phyloP scores from a whole-genome alignment of 2,329 filamentous ascomycete species.

The Pezicula radicicola region DNA sequence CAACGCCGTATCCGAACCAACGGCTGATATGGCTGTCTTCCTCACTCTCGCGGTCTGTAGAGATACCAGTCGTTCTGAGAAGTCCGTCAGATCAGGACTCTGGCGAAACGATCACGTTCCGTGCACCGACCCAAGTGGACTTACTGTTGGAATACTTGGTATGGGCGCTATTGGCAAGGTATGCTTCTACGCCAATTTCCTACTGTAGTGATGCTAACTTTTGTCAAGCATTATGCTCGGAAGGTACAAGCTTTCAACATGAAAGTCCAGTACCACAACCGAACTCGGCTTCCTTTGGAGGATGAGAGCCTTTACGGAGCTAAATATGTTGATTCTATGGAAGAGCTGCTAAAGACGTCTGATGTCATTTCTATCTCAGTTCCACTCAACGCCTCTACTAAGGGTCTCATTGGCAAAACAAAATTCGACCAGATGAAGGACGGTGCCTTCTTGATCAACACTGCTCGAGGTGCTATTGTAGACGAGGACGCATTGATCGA shows the following conservation, averaged over 20 bases:
- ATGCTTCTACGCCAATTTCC: not conserved
- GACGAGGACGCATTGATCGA: constrained; percentile 53
- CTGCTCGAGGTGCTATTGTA: constrained; percentile 56
- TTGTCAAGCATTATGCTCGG: constrained; percentile 59
- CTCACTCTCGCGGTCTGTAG: constrained; percentile 42
- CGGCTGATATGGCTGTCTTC: constrained; percentile 47
- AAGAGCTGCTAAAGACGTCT: constrained; percentile 47
- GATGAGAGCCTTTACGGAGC: constrained; percentile 38
- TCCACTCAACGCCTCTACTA: not conserved
- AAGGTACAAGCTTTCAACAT: constrained; percentile 74
- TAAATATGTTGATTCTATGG: constrained; percentile 64
- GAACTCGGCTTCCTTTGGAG: constrained; percentile 50
- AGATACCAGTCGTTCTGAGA: constrained; percentile 39
- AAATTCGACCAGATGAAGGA: not conserved
- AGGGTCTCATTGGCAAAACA: not conserved
- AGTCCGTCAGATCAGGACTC: constrained; percentile 29
- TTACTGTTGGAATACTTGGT: constrained; percentile 63
- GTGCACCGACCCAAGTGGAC: constrained; percentile 34
- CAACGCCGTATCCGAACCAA: constrained; percentile 51
- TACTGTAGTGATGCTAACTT: not conserved
- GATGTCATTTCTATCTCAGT: not conserved
- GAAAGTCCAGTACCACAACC: constrained; percentile 70
- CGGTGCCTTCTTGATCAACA: constrained; percentile 56
- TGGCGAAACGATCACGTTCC: constrained; percentile 36
- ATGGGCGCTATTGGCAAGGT: constrained; percentile 73